Base-by-base conservation (phyloP, 805 yeast genomes). In the Kodamaea laetipori region DNA sequence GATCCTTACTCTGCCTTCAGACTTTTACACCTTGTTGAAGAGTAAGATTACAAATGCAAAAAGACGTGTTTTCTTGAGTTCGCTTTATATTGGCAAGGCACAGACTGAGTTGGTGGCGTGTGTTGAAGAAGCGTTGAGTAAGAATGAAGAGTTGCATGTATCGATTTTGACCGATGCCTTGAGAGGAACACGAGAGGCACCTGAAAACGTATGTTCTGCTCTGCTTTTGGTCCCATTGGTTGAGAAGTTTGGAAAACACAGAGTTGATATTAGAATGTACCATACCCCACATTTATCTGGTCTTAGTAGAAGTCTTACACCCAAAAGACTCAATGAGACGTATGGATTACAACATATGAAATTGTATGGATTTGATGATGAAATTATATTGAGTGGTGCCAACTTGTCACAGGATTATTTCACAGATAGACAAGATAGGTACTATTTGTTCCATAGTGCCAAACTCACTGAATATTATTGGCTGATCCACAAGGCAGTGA, bases 281-380 rank as follows among this genome's bases (percentile, higher is more conserved):
- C 95, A 86, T 54, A 92, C 99, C 0, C 99, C 99, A 0, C 83
- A 84, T 49, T 73, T 87, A 52, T 68, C 76, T 30, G 95, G 95
- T 0, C 57, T 87, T 46, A 76, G 78, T 44, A 81, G 82, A 56
- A 52, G 66, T 6, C 36, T 86, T 34, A 73, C 89, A 2, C 99
- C 99, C 0, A 83, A 77, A 46, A 75, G 99, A 49, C 73, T 92
- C 50, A 90, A 90, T 63, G 99, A 94, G 66, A 90, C 95, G 3
- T 78, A 76, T 67, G 99, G 99, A 0, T 74, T 94, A 40, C 99
- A 94, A 63, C 99, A 94, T 60, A 94, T 94, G 98, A 94, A 94
- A 61, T 76, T 94, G 21, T 94, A 94, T 61, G 99, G 99, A 1
- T 82, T 90, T 56, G 99, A 94, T 61, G 81, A 89, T 55, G 96